Base-by-base conservation (phyloP, 2,329 filamentous ascomycete genomes). In the Nemania diffusa region DNA sequence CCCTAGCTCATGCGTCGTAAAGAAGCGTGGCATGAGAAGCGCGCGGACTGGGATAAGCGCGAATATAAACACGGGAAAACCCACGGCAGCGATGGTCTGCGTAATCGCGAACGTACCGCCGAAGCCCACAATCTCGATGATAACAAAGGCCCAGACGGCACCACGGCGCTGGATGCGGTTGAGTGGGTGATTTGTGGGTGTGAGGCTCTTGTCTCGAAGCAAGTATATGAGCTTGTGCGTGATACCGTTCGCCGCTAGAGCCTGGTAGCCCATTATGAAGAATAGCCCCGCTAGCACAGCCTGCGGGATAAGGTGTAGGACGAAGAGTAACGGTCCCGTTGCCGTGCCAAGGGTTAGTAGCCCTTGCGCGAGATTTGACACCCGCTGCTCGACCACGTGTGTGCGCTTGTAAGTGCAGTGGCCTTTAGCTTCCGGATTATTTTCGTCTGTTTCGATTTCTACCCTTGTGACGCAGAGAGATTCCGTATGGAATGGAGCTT, bases 231-330 rank as follows among this genome's bases (percentile, higher is more conserved):
- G 77, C 78, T 94, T 94, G 68, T 85, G 81, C 0, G 91, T 94
- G 75, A 95, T 92, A 24, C 92, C 92, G 76, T 95, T 95, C 26
- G 81, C 90, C 75, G 90, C 86, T 34, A 95, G 87, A 2, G 92
- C 92, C 80, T 94, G 91, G 67, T 92, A 84, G 48, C 92, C 92
- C 92, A 95, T 94, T 76, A 93, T 87, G 80, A 94, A 94, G 83
- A 95, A 95, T 27, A 95, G 84, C 0, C 92, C 92, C 0, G 92
- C 92, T 62, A 95, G 85, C 1, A 94, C 91, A 67, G 90, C 91
- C 75, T 94, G 91, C 0, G 92, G 92, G 71, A 95, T 92, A 9
- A 93, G 85, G 73, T 93, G 90, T 9, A 95, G 82, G 17, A 94
- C 91, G 22, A 90, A 81, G 1, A 95, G 86, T 1, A 95, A 82